Conservation (phyloP, 2,329 filamentous ascomycete species). For the Sclerotinia minor region DNA sequence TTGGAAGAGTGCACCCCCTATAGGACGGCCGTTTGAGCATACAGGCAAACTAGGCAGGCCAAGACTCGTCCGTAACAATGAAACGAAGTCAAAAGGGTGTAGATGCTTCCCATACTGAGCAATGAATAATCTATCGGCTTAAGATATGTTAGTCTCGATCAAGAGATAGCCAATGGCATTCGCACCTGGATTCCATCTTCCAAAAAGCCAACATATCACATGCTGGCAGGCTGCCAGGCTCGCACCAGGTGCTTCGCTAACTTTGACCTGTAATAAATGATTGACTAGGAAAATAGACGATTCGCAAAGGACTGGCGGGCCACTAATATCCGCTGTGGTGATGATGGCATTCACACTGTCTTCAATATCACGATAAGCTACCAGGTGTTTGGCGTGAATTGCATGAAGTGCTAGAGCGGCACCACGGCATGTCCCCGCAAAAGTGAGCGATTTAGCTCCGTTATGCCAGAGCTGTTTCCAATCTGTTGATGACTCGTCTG, state of each 20-base stretch:
- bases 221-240: slow-evolving; percentile 68
- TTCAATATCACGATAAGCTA: slow-evolving; percentile 66
- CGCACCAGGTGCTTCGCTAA: slow-evolving; percentile 66
- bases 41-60: slow-evolving; percentile 47
- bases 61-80: slow-evolving; percentile 68
- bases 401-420: slow-evolving; percentile 69
- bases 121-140: slow-evolving; percentile 68
- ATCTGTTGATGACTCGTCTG: slow-evolving; percentile 43
- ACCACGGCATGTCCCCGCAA: slow-evolving; percentile 70
- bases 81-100: slow-evolving; percentile 64
- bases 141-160: slow-evolving; percentile 22
- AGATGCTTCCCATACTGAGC: slow-evolving; percentile 63
- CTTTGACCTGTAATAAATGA: slow-evolving; percentile 64
- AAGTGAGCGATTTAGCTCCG: slow-evolving; percentile 67
- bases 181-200: slow-evolving; percentile 79
- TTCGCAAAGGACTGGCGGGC: slow-evolving; percentile 77
- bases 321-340: slow-evolving; percentile 75
- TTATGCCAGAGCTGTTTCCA: slow-evolving; percentile 80
- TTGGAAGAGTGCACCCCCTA: slow-evolving; percentile 39
- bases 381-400: slow-evolving; percentile 64
- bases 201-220: slow-evolving; percentile 78
- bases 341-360: slow-evolving; percentile 73
- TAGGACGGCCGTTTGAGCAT: slow-evolving; percentile 22
- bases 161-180: background rate
- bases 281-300: slow-evolving; percentile 73